Percentiles rank a stretch among this genome's conserved stretches.
These are phyloP conservation scores for Penicillium vulpinum DNA, from an alignment of 2,329 filamentous ascomycete species.

Conservation along the genomic window DNA sequence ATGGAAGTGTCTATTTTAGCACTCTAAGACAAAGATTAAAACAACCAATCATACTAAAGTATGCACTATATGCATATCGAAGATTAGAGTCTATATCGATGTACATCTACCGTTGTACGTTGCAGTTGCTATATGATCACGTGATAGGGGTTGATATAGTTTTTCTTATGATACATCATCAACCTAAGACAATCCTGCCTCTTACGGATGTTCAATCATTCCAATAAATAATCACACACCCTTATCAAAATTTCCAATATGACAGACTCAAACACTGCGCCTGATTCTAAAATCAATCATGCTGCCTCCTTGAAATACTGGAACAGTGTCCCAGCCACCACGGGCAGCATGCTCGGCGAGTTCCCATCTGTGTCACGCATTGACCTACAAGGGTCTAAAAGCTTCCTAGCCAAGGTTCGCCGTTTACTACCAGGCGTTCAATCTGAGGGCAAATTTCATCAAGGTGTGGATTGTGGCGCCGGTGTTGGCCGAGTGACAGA, in stretches of 20 bases:
- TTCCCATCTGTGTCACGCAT: constrained; percentile 65
- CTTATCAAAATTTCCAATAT: background rate
- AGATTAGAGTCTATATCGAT: background rate
- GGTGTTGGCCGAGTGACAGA: constrained; percentile 82
- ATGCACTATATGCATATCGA: background rate
- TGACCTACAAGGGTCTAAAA: constrained; percentile 69
- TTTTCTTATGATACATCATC: background rate
- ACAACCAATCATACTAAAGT: background rate
- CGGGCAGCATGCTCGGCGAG: constrained; percentile 62
- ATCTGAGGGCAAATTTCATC: constrained; percentile 13
- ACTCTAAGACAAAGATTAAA: background rate
- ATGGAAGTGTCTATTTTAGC: background rate
- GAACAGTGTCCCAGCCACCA: constrained; percentile 37
- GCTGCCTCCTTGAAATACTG: constrained; percentile 42
- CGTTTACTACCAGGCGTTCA: constrained; percentile 26
- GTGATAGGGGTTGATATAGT: background rate
- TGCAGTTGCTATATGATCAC: background rate
- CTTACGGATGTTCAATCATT: background rate
- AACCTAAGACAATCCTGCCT: background rate
- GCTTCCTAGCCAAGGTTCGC: constrained; percentile 68
- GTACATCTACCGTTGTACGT: background rate
- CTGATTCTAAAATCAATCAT: constrained; percentile 33
- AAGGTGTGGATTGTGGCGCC: constrained; percentile 62
- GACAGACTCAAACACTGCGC: background rate
- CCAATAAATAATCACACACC: background rate